Evolutionary conservation across 148 eudicot genomes (phyloP), one percentile per base, ranked within the genome.

Genomic region (Drosera capensis): DNA sequence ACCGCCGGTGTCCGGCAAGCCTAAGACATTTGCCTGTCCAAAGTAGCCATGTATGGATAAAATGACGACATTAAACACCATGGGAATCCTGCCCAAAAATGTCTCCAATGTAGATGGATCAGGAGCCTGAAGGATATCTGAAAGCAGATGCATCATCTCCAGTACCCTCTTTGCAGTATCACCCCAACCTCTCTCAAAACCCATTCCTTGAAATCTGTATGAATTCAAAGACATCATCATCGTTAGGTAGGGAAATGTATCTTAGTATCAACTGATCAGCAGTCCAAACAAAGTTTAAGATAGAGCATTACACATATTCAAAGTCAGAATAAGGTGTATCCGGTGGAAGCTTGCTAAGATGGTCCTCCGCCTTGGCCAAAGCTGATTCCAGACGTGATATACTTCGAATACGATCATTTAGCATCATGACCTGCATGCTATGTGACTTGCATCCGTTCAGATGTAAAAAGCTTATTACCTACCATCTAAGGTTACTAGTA

Each of bases 181-280:
- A 49, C 99, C 99, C 99, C 99, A 85, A 52, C 99, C 99, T 67
- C 72, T 78, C 56, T 92, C 99, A 58, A 92, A 85, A 16, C 99
- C 99, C 95, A 85, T 46, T 39, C 67, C 95, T 70, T 85, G 95
- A 54, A 85, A 70, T 30, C 95, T 90, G 42, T 0, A 19, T 8
- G 5, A 56, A 48, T 25, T 36, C 15, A 29, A 11, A 21, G 20
- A 30, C 14, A 15, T 9, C 6, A 34, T 9, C 14, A 34, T 34
- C n/a, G 6, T 11, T 15, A 34, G 14, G 38, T 34, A 2, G n/a
- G 11, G 6, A 34, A 34, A 5, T 34, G 38, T 34, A n/a, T n/a
- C n/a, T n/a, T n/a, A n/a, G n/a, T n/a, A n/a, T n/a, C n/a, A 2
- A 34, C 38, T 9, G 2, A 34, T 11, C n/a, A 2, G 6, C n/a